Percentiles rank a stretch among this genome's conserved stretches.
Conservation (phyloP, 495 filamentous ascomycete species). For the Neurospora hispaniola region DNA sequence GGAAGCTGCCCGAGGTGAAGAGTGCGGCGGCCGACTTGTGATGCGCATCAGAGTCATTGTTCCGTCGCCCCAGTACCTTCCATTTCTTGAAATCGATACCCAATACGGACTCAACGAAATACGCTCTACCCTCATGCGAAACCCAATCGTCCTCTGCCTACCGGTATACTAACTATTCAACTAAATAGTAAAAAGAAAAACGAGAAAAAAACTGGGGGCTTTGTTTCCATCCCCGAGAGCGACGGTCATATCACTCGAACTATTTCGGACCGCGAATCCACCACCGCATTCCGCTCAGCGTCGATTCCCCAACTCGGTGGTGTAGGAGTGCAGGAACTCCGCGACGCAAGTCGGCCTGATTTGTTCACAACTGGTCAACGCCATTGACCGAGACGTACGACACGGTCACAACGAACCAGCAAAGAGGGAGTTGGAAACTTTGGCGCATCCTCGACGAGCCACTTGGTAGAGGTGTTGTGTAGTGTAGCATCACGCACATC, state of each 20-base stretch:
- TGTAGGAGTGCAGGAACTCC: neutral
- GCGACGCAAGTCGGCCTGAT: neutral
- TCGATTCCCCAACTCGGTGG: neutral
- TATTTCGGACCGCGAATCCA: neutral
- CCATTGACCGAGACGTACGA: neutral
- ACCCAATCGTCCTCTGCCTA: neutral
- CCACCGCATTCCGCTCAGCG: neutral
- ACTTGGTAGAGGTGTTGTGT: neutral
- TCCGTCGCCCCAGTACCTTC: neutral
- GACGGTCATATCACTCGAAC: neutral
- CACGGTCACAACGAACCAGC: neutral
- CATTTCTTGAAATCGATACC: neutral
- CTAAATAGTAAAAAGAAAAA: neutral
- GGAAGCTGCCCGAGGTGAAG: neutral
- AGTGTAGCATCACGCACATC: neutral
- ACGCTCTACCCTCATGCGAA: neutral
- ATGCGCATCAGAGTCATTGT: neutral
- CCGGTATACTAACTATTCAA: neutral
- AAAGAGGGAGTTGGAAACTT: neutral
- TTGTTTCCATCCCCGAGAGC: neutral
- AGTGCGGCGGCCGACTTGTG: neutral
- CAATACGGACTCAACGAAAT: neutral
- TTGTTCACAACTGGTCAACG: neutral
- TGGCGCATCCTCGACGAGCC: neutral
- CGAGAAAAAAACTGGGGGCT: neutral